A percentile compares a stretch with the other conserved stretches of the same genome.
phyloP scores from a whole-genome alignment of 352 stramenopile genomes.

The Phytophthora citrophthora region DNA sequence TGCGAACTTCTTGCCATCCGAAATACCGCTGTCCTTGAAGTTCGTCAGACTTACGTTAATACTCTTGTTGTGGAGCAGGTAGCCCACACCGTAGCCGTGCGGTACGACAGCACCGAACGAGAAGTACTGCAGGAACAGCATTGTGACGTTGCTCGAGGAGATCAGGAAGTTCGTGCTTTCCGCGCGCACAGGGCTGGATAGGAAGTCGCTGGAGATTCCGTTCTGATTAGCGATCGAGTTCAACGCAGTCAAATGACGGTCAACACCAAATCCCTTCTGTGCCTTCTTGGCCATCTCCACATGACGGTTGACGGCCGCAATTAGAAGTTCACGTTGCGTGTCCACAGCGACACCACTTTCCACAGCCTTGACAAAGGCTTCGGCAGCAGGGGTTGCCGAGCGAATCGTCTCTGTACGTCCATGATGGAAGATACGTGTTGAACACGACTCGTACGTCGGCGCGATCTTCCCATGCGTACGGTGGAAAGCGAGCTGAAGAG shows the following conservation, averaged over 20 bases:
- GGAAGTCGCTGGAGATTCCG: slow-evolving; percentile 75
- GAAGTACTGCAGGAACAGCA: slow-evolving; percentile 90
- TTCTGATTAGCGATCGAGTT: slow-evolving; percentile 71
- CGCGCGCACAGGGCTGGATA: slow-evolving; percentile 77
- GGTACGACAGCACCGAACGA: slow-evolving; percentile 89
- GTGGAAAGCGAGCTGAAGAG: slow-evolving; percentile 91
- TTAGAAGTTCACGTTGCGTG: slow-evolving; percentile 69
- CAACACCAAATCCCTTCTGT: slow-evolving; percentile 84
- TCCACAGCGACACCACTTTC: slow-evolving; percentile 42
- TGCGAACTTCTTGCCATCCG: slow-evolving; percentile 77
- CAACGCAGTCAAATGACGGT: slow-evolving; percentile 89
- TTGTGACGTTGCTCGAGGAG: slow-evolving; percentile 92
- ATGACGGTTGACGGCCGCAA: slow-evolving; percentile 81
- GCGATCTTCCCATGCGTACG: slow-evolving; percentile 77
- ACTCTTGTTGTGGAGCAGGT: slow-evolving; percentile 84
- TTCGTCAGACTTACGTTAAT: slow-evolving; percentile 90
- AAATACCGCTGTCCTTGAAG: slow-evolving; percentile 80
- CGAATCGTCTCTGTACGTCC: slow-evolving; percentile 94
- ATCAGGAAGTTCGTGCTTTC: slow-evolving; percentile 89
- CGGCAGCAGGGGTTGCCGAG: slow-evolving; percentile 74
- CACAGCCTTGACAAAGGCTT: slow-evolving; percentile 74
- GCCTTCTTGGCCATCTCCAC: slow-evolving; percentile 92
- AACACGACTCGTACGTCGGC: slow-evolving; percentile 93
- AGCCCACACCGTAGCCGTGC: slow-evolving; percentile 91
- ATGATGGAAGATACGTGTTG: slow-evolving; percentile 91